Percentiles rank a stretch among this genome's conserved stretches.
Evolutionary conservation across 108 stramenopile genomes (phyloP).

Genomic region (Nitzschia sp.): DNA sequence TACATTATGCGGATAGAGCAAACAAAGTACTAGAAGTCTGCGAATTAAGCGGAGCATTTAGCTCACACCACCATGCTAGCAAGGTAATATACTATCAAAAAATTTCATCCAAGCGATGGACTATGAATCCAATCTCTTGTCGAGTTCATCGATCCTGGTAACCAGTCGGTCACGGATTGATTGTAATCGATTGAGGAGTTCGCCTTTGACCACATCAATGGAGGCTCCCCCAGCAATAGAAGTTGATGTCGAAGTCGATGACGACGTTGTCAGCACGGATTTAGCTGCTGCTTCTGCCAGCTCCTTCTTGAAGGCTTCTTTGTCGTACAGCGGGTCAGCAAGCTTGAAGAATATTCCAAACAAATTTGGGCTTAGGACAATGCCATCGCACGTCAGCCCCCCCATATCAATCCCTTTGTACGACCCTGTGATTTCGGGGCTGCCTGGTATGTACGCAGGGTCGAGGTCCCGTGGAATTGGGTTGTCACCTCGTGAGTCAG

Average conservation of each 20-base stretch:
- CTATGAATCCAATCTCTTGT: conserved; percentile 9
- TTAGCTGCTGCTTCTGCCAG: background rate
- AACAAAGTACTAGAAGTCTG: no score
- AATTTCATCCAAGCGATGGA: no score
- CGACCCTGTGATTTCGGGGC: conserved; percentile 52
- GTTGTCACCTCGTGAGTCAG: conserved; percentile 34
- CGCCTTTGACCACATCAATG: background rate
- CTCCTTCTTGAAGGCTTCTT: conserved; percentile 22
- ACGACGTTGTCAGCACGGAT: background rate
- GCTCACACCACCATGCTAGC: no score
- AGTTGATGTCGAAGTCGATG: background rate
- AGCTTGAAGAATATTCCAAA: conserved; percentile 58
- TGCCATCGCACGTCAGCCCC: conserved; percentile 54
- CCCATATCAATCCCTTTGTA: conserved; percentile 72
- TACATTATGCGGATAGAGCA: no score
- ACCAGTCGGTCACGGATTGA: conserved; percentile 11
- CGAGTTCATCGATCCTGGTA: conserved; percentile 8
- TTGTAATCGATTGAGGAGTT: conserved; percentile 16
- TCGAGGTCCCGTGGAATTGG: conserved; percentile 31
- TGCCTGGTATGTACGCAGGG: conserved; percentile 51
- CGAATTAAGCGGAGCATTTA: no score
- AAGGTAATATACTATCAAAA: no score
- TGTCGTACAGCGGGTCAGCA: conserved; percentile 70
- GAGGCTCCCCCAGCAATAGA: background rate
- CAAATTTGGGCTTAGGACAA: conserved; percentile 64